Conservation (phyloP, 2,329 filamentous ascomycete species). For the Nemania bipapillata region DNA sequence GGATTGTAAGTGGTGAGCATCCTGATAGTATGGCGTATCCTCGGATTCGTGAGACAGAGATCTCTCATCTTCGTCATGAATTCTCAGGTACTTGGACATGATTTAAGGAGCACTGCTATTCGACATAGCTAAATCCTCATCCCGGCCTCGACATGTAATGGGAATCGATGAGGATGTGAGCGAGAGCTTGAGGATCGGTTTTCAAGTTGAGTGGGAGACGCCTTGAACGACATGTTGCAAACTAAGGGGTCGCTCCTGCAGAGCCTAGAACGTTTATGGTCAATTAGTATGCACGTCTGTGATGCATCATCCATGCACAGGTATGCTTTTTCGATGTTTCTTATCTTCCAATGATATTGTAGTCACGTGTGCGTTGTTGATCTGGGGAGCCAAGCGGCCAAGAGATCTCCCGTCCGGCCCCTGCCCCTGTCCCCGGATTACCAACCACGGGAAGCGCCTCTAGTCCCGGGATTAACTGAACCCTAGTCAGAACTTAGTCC, state of each 20-base stretch:
- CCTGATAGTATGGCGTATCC: not conserved
- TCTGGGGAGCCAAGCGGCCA: not conserved
- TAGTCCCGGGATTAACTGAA: not conserved
- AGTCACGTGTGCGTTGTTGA: no score
- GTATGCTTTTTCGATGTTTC: not conserved
- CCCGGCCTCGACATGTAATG: not conserved
- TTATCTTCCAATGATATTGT: not conserved
- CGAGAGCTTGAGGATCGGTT: not conserved
- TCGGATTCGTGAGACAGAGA: not conserved
- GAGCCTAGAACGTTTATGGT: not conserved
- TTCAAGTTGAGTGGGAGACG: not conserved
- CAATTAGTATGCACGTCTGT: not conserved
- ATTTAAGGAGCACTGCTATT: not conserved
- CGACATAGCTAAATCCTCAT: not conserved
- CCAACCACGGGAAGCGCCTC: not conserved
- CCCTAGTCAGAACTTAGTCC: no score
- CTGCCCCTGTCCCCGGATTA: not conserved
- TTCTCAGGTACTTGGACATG: constrained; percentile 1
- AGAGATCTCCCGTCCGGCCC: not conserved
- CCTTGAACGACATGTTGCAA: not conserved
- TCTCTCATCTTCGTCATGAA: not conserved
- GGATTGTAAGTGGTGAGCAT: not conserved
- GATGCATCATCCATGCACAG: not conserved
- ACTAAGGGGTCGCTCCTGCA: not conserved
- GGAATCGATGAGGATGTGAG: not conserved